Base-by-base conservation (phyloP, 768 basidiomycete genomes). In the Tylopilus rubrobrunneus region DNA sequence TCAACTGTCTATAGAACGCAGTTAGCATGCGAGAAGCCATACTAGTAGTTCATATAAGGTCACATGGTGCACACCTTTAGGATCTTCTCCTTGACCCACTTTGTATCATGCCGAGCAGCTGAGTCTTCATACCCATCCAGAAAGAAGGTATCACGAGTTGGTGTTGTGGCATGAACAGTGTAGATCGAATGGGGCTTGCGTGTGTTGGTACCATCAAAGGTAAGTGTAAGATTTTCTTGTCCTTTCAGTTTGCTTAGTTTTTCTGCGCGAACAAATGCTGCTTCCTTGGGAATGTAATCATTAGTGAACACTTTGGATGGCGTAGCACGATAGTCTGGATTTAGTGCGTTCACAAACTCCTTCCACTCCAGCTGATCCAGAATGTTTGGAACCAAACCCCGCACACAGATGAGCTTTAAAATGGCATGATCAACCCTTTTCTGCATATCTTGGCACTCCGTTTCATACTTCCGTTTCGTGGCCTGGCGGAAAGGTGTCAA, bases 271-370 rank as follows among this genome's bases (percentile, higher is more conserved):
- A 47, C 46, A 47, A 47, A 47, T 7, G 8, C 14, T 36, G 34
- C 34, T 25, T 51, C 43, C 25, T 51, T 51, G 27, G 42, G 34
- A 51, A 51, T 52, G 25, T 29, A 52, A 19, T 52, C 12, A 15
- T 51, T n/a, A 19, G 43, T 29, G 7, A 51, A 51, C 2, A 12
- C 27, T 21, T 27, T 45, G 15, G 9, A 37, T 7, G 43, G 45
- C 4, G n/a, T 51, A 10, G 44, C 6, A 7, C 19, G 23, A 25
- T 51, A 45, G 23, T 6, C 3, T 11, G 50, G 21, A 39, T 51
- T 51, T 14, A 51, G 9, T 37, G 15, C 14, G 2, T 12, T n/a
- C 8, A 33, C 10, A 3, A 34, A 34, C 33, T 34, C 33, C 33
- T 34, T 34, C 33, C 33, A 34, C 12, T 34, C 12, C 33, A 34